Evolutionary conservation across 2,329 filamentous ascomycete species (phyloP), one percentile per base, ranked within the genome.

Genomic region (Talaromyces amestolkiae): DNA sequence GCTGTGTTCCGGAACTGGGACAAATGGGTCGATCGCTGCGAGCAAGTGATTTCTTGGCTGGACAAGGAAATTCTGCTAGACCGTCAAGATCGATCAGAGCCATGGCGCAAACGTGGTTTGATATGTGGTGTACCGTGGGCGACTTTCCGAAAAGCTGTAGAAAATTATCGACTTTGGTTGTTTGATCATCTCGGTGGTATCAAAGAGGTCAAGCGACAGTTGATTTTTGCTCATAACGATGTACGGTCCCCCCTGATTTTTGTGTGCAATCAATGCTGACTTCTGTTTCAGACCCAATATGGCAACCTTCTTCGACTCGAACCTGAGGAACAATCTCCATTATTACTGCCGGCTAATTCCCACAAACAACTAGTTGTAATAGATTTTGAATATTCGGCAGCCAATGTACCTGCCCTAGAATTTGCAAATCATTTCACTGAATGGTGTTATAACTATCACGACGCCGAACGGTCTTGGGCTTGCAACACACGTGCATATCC

Each of bases 351-450:
- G 0, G 89, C 91, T 66, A 98, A 98, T 78, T 89, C 94, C 70
- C 95, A 99, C 80, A 98, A 96, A 78, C 94, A 96, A 78, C 86
- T 99, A 15, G 86, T 98, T 17, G 95, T 99, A 69, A 99, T 99
- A 73, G 95, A 99, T 76, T 99, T 99, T 73, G 95, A 99, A 74
- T 99, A 99, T 75, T 91, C 95, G 1, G 93, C 89, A 2, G 93
- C 94, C 65, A 99, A 98, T 75, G 84, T 89, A 0, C 88, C 88
- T 0, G 95, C 93, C 1, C 83, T 92, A 17, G 95, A 99, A 77
- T 98, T 99, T 75, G 95, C 93, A 65, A 99, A 99, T 76, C 95
- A 99, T 78, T 99, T 99, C 78, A 91, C 92, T 0, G 95, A 99
- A 79, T 99, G 95, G 95, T 91, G 92, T 71, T 98, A 98, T 83